These are phyloP conservation scores for Ustilago curta DNA, from an alignment of 1,284 basidiomycete genomes.

Conservation along the genomic window DNA sequence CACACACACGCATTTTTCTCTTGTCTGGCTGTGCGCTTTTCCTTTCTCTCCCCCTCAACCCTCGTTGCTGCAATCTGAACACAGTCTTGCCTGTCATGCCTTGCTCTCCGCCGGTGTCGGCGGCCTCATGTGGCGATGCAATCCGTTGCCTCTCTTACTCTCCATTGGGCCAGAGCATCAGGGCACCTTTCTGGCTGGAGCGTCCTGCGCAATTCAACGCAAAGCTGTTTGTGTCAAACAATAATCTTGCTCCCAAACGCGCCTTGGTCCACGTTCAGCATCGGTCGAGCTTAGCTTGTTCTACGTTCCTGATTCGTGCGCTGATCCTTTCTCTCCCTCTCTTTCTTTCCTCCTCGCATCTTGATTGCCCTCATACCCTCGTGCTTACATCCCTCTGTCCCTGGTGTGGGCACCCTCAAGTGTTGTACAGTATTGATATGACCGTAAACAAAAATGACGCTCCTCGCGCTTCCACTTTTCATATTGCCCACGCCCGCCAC, in stretches of 20 bases:
- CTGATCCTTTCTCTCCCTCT: conserved; percentile 1
- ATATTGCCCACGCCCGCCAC: conserved; percentile 1
- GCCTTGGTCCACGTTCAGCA: neutral
- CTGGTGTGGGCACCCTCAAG: neutral
- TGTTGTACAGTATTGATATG: neutral
- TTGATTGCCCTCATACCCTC: conserved; percentile 12
- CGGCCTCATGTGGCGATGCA: conserved; percentile 4
- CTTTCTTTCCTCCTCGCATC: neutral
- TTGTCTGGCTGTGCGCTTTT: neutral
- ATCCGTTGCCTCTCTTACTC: neutral
- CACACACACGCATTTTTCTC: neutral
- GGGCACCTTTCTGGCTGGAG: conserved; percentile 18
- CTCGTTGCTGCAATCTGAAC: conserved; percentile 2
- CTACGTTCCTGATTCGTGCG: conserved; percentile 11
- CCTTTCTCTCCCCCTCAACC: conserved; percentile 3
- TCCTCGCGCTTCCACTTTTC: neutral
- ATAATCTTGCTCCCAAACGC: neutral
- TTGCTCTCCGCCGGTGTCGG: conserved; percentile 7
- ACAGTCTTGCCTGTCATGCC: neutral
- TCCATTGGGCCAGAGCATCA: conserved; percentile 29
- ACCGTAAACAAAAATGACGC: conserved; percentile 2
- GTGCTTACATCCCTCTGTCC: neutral
- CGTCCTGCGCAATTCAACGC: neutral
- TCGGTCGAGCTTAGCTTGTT: neutral
- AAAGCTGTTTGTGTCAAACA: neutral